Evolutionary conservation across 495 filamentous ascomycete species (phyloP), one percentile per base, ranked within the genome.

Genomic region (Penicillium atrosanguineum): DNA sequence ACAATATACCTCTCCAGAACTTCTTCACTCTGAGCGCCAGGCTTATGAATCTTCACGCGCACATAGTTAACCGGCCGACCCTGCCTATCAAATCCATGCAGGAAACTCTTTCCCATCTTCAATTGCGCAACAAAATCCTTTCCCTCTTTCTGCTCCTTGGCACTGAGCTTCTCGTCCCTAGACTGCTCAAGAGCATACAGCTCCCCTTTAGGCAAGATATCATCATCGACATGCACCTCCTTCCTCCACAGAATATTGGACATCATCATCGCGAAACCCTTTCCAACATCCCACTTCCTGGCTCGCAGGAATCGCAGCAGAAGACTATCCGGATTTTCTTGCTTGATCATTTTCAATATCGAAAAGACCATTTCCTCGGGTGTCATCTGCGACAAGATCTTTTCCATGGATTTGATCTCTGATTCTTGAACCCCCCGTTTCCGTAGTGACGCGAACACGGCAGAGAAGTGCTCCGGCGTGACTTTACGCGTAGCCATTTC

Each of bases 231-330:
- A 46, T 86, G 81, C 71, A 89, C 81, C 53, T 91, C 88, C 46
- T 80, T 76, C 21, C 91, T 82, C 91, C 91, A 96, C 59, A 86
- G 83, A 78, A 96, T 88, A 2, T 90, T 91, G 2, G 87, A 84
- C 18, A 95, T 78, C 67, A 95, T 65, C 89, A 95, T 95, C 36
- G 92, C 78, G n/a, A 96, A 77, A 7, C 91, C 90, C 59, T 87
- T 87, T 34, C 92, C 83, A 12, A 95, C 83, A 63, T 96, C 87
- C 91, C 91, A 96, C 67, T 96, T 96, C 19, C 91, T 76, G 11
- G 91, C 90, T 21, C 91, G 79, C 46, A 96, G 71, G 63, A 94
- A 96, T 18, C 91, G 85, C 26, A 96, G 76, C 16, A 95, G 73
- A n/a, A 95, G 73, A 3, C 78, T 89, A 65, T 96, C 91, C 0